Base-by-base conservation (phyloP, 768 basidiomycete genomes). In the Auricularia sp. region DNA sequence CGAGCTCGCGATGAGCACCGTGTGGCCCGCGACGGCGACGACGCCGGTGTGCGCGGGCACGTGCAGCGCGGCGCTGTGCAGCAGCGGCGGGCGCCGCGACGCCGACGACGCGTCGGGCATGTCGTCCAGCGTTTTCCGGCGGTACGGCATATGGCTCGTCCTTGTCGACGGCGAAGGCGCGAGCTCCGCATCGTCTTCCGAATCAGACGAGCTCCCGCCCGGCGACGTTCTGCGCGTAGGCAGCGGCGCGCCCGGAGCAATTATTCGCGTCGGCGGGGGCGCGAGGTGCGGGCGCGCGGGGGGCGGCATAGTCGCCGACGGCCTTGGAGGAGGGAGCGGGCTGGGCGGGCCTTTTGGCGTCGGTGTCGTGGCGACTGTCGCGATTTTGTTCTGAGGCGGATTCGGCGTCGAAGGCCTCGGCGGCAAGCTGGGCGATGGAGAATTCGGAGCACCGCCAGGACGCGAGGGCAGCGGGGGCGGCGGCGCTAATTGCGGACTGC, bases 221-320 rank as follows among this genome's bases (percentile, higher is more conserved):
- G 74, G 1, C 71, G 70, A 1, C 80, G 74, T 59, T 24, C 56
- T 24, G 82, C 33, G 72, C 2, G 87, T 82, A 5, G 90, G 89
- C 16, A 90, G 79, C 69, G 84, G 89, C 68, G 86, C 87, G 0
- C 88, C 86, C 0, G 81, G 77, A 1, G 77, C 88, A 56, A 91
- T 90, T 0, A 78, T 86, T 4, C 90, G 87, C 0, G 85, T 88
- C 0, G 90, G 90, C 0, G 90, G 90, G 0, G 90, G 90, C 0
- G 83, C 88, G 29, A 86, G 81, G 65, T 74, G 80, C 42, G 73
- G 71, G 54, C 71, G 51, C 18, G 44, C 61, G 37, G 66, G 37
- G 70, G 36, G 34, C 65, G 45, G 54, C 54, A n/a, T 68, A 71
- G 75, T 21, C n/a, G 47, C 61, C 16, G 21, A 45, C 37, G 67